Base-by-base conservation (phyloP, 1,284 basidiomycete genomes). In the Ustilago crameri region DNA sequence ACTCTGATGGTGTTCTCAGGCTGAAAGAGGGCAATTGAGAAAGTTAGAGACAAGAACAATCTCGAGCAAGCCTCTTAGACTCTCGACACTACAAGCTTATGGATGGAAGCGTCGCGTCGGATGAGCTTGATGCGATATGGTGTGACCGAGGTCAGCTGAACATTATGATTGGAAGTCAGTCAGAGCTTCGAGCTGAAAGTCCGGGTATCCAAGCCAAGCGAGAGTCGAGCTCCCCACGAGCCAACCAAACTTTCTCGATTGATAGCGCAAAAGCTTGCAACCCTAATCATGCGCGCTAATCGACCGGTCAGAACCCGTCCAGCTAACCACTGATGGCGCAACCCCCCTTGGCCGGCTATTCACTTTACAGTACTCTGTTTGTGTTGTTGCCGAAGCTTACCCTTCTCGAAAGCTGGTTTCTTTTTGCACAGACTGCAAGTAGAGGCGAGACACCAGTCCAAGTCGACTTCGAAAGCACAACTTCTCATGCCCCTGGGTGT, bases 141-240 rank as follows among this genome's bases (percentile, higher is more conserved):
- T 45, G 27, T 48, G 22, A 37, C 51, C 55, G 62, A 64, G 47
- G 54, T 57, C 54, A 48, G 42, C 55, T 57, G 55, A 50, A 41
- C n/a, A n/a, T 8, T 12, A n/a, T 18, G 9, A 40, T 12, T n/a
- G 7, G 18, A 9, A 40, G 37, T 7, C 9, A 14, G 9, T 10
- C 5, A 40, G 9, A 12, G 37, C 37, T 40, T 4, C 12, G 12
- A 30, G 30, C 5, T 30, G 30, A 12, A 5, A 30, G 30, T 12
- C 5, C 17, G 34, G 34, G 43, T 46, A 38, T 24, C 51, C 26
- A 53, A 20, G 26, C 37, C 24, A n/a, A 24, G 15, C 20, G 9
- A 18, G 17, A n/a, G 17, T 17, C 5, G 3, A 18, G n/a, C 30
- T 55, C 48, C 35, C 26, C 38, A 42, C 20, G 38, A 47, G 30